Base-by-base conservation (phyloP, 495 filamentous ascomycete species). In the Podospora pseudoanserina region DNA sequence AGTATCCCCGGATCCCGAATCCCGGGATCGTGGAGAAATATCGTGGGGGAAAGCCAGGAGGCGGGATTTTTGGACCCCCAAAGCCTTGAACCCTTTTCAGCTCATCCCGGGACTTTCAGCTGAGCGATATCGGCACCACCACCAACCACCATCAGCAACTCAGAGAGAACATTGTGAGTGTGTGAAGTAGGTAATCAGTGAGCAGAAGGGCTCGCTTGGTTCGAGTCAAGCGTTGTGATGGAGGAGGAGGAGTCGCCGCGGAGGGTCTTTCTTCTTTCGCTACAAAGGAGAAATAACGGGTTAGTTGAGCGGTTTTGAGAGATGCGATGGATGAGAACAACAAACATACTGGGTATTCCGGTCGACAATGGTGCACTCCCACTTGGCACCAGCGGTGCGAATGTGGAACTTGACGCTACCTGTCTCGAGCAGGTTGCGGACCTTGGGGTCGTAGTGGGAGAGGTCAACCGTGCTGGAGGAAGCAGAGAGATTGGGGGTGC, bases 351-450 rank as follows among this genome's bases (percentile, higher is more conserved):
- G 79, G 62, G 77, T 68, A 61, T 76, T 72, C 59, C 80, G 78
- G 72, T 82, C 79, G 44, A 81, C 72, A 11, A 84, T 63, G 27
- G 74, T 77, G 74, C 79, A 81, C 55, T 76, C 60, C 76, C 79
- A 84, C 68, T 73, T 75, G 58, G 73, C 73, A 34, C 64, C 63
- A 59, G 76, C 76, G 5, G 80, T 76, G 75, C 75, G 79, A 70
- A 84, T 78, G 58, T 79, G 77, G 77, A 84, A 84, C 67, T 69
- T 73, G 70, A 83, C 57, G 32, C 72, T 75, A 67, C 74, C 74
- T 65, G 7, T 72, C 72, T 79, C 71, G 44, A 83, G 73, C 67
- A 75, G 67, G 39, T 75, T n/a, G 59, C 76, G 71, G 69, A 80
- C 39, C 32, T 73, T 73, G 26, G 61, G 15, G 30, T 77, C 70